A percentile compares a stretch with the other conserved stretches of the same genome.
Evolutionary conservation across 192 early-diverging fungal genomes (phyloP).

Genomic region (Backusella psychrophila): DNA sequence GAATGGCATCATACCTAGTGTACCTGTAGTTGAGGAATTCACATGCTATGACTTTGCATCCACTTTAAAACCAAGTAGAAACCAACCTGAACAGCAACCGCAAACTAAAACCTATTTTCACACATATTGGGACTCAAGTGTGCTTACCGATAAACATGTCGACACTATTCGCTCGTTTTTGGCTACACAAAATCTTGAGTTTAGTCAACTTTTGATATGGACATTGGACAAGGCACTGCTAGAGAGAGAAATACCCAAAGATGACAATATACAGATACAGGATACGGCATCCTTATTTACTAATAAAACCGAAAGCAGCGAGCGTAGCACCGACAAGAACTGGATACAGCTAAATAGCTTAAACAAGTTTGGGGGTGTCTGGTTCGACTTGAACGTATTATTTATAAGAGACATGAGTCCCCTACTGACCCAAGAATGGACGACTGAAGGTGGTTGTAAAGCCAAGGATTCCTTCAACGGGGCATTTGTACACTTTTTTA

Average conservation of each 20-base stretch:
- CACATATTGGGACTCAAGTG: neutral
- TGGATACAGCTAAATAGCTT: constrained; percentile 18
- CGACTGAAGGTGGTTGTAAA: constrained; percentile 20
- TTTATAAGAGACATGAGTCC: constrained; percentile 30
- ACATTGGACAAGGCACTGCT: neutral
- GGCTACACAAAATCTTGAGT: constrained; percentile 18
- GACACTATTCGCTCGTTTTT: constrained; percentile 27
- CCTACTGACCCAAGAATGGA: constrained; percentile 31
- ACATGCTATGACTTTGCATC: constrained; percentile 7
- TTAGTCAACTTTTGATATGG: constrained; percentile 24
- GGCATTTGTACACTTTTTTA: constrained; percentile 25
- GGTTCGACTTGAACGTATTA: constrained; percentile 28
- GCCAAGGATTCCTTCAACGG: neutral
- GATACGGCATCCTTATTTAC: neutral
- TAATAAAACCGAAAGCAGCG: neutral
- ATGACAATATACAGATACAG: neutral
- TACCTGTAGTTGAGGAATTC: neutral
- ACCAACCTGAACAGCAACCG: neutral
- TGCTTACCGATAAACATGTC: constrained; percentile 15
- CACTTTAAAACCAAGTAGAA: neutral
- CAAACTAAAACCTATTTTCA: neutral
- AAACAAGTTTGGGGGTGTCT: constrained; percentile 32
- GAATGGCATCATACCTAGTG: constrained; percentile 1
- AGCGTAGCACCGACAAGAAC: neutral
- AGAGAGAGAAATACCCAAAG: neutral